A percentile compares a stretch with the other conserved stretches of the same genome.
Conservation (phyloP, 1,284 basidiomycete species). For the Rugosomyces carneus region DNA sequence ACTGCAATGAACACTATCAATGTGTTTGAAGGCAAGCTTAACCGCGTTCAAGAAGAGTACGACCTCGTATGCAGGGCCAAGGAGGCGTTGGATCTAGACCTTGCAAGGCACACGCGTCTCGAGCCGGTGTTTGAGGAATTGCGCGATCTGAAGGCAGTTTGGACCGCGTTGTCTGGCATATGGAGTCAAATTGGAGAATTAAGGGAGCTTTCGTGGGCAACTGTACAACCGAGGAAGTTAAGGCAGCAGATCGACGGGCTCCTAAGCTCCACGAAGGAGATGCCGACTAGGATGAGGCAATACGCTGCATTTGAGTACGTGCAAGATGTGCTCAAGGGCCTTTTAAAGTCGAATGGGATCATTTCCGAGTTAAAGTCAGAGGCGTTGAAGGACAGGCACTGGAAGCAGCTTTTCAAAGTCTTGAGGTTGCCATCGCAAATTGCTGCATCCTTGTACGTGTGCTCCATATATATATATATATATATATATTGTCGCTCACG, state of each 20-base stretch:
- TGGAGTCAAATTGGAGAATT: constrained; percentile 93
- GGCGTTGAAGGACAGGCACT: constrained; percentile 95
- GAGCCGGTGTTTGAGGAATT: constrained; percentile 94
- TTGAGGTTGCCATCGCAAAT: constrained; percentile 65
- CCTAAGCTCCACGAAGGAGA: constrained; percentile 88
- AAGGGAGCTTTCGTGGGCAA: constrained; percentile 86
- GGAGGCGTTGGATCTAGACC: constrained; percentile 92
- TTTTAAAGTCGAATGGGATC: constrained; percentile 87
- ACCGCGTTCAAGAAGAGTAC: constrained; percentile 87
- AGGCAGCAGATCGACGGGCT: constrained; percentile 91
- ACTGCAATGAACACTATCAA: constrained; percentile 94
- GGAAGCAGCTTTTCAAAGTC: constrained; percentile 97
- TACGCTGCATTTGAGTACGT: constrained; percentile 99
- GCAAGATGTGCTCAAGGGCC: constrained; percentile 81
- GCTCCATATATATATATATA: neutral
- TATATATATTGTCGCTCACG: neutral
- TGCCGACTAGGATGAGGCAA: constrained; percentile 98
- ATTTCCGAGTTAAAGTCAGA: constrained; percentile 95
- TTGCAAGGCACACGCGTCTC: constrained; percentile 84
- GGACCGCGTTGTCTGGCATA: constrained; percentile 96
- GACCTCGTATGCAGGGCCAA: constrained; percentile 93
- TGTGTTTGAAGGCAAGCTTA: constrained; percentile 88
- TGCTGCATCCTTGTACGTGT: constrained; percentile 54
- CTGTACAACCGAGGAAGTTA: constrained; percentile 90
- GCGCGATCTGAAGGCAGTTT: constrained; percentile 94